A percentile compares a stretch with the other conserved stretches of the same genome.
phyloP scores from a whole-genome alignment of 345 rosid species.

The Rhodamnia argentea region DNA sequence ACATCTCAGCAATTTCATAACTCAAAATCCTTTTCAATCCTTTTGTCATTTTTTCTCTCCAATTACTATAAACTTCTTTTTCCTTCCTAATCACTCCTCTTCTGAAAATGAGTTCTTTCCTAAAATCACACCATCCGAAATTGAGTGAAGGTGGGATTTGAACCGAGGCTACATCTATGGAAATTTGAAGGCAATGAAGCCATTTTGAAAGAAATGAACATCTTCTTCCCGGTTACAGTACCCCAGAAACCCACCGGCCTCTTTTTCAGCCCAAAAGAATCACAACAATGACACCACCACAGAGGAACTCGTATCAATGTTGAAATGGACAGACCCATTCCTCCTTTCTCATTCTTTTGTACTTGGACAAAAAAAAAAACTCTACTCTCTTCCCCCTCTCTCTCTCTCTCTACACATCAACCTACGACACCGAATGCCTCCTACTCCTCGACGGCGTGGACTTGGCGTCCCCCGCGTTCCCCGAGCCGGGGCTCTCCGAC shows the following conservation, averaged over 20 bases:
- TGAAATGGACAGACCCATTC: neutral
- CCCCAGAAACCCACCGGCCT: neutral
- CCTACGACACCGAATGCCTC: conserved; percentile 40
- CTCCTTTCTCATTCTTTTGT: neutral
- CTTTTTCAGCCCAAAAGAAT: neutral
- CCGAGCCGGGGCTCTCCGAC: conserved; percentile 32
- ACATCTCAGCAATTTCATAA: neutral
- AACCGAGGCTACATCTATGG: neutral
- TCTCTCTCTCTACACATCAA: neutral
- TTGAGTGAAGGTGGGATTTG: neutral
- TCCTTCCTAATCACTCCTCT: neutral
- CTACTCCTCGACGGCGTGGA: conserved; percentile 67
- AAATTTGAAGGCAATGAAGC: neutral
- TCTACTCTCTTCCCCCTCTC: neutral
- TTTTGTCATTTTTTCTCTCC: too few species aligned
- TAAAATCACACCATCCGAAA: neutral
- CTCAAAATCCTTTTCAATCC: too few species aligned
- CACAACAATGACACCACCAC: too few species aligned
- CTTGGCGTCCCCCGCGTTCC: conserved; percentile 54
- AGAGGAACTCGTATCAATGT: neutral
- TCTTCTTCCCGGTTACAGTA: neutral
- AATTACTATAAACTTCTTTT: too few species aligned
- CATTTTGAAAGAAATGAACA: neutral
- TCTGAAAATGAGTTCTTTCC: too few species aligned
- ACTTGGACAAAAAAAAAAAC: neutral